Evolutionary conservation across 345 rosid species (phyloP), one percentile per base, ranked within the genome.

Genomic region (Conringia planisiliqua): DNA sequence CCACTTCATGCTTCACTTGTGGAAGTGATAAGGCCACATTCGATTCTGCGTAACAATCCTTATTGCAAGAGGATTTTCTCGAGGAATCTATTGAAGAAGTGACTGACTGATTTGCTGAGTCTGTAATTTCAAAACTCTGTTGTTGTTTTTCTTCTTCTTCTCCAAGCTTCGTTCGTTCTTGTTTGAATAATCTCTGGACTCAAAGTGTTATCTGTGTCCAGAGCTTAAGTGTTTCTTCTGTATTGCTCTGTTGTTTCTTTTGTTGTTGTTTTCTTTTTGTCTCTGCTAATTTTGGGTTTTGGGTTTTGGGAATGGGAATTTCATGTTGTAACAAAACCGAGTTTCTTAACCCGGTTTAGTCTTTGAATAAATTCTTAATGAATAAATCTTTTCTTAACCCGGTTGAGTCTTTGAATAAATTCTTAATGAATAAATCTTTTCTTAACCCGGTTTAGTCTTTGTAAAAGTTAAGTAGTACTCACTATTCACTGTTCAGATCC

Each of bases 51-150:
- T 46, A 78, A 72, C 54, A 78, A 73, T 67, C 81, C 81, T n/a
- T 78, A 78, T 26, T 78, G 81, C 60, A 78, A 78, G 20, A 73
- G 78, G 29, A 72, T 78, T 33, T 78, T 78, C 32, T 72, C 81
- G 16, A 73, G 78, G 70, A 78, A 73, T 54, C 66, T 73, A 0
- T 38, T 78, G 70, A 78, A 68, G 74, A 73, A 78, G 78, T 78
- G 81, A 78, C 47, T 59, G 44, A 13, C 6, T 72, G 44, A 17
- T 39, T 6, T 59, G 43, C 4, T 64, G 80, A 70, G 17, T 43
- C 22, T 70, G 77, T 78, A 77, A 50, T 18, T 71, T 71, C 61
- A 54, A 74, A 14, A 33, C 43, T 32, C 10, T 78, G 81, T 78
- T 78, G 81, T 78, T 78, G 73, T 77, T 72, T 66, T 38, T 68